phyloP scores from a whole-genome alignment of 2,329 filamentous ascomycete species.

The Paraphoma chrysanthemicola region DNA sequence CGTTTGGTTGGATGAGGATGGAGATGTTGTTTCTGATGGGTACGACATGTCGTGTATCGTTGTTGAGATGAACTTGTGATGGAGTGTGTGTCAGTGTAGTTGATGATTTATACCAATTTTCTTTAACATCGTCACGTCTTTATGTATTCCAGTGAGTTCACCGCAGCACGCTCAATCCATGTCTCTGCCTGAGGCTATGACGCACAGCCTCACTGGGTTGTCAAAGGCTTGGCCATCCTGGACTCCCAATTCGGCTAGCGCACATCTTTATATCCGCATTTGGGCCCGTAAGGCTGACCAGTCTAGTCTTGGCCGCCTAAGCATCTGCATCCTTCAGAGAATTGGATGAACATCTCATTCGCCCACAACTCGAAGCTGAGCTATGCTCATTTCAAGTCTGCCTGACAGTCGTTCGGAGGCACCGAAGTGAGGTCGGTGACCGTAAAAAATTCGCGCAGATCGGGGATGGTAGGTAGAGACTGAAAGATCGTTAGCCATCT shows the following conservation, averaged over 20 bases:
- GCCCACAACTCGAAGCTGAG: not conserved
- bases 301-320: not conserved
- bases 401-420: not conserved
- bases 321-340: not conserved
- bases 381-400: not conserved
- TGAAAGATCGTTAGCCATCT: too few species aligned
- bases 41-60: not conserved
- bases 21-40: not conserved
- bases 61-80: not conserved
- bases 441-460: not conserved
- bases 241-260: not conserved
- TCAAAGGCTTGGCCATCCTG: not conserved
- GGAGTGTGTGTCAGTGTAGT: not conserved
- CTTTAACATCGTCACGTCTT: not conserved
- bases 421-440: not conserved
- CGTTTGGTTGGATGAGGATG: slow-evolving; percentile 1
- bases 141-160: not conserved
- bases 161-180: not conserved
- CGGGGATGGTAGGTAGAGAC: not conserved
- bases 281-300: not conserved
- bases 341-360: not conserved
- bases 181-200: not conserved
- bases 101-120: too few species aligned
- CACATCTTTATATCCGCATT: not conserved
- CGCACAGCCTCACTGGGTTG: not conserved